A percentile compares a stretch with the other conserved stretches of the same genome.
These are phyloP conservation scores for Bimuria novae-zelandiae DNA, from an alignment of 2,329 filamentous ascomycete genomes.

Conservation along the genomic window DNA sequence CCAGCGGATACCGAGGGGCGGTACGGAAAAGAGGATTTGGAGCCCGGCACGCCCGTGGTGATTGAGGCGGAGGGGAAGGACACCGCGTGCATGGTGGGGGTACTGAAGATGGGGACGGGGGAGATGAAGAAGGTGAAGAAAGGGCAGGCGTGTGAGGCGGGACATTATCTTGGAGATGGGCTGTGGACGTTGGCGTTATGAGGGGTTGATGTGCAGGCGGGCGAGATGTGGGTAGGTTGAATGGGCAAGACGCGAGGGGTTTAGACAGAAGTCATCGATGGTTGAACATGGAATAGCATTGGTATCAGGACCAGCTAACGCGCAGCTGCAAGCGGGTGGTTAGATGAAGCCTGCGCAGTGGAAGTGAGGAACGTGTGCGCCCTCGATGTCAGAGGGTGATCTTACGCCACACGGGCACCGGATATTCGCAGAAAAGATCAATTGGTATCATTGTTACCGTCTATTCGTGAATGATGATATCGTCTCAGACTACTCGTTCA, in stretches of 20 bases:
- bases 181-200: conserved; percentile 75
- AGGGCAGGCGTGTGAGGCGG: conserved; percentile 89
- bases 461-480: conserved; percentile 5
- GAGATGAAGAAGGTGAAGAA: conserved; percentile 95
- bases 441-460: conserved; percentile 17
- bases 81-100: conserved; percentile 85
- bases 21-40: conserved; percentile 68
- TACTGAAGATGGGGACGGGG: conserved; percentile 80
- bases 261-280: too few species aligned
- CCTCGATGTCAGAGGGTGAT: not conserved
- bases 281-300: too few species aligned
- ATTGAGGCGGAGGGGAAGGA: conserved; percentile 93
- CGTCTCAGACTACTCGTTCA: not conserved
- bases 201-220: too few species aligned
- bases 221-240: not conserved
- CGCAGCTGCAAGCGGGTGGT: not conserved
- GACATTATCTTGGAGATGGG: conserved; percentile 92
- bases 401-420: too few species aligned
- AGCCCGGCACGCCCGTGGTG: conserved; percentile 82
- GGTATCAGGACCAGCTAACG: not conserved
- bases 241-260: not conserved
- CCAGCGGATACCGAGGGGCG: conserved; percentile 46
- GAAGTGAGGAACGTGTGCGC: not conserved
- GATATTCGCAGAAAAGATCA: conserved; percentile 7
- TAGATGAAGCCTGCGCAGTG: not conserved